A percentile compares a stretch with the other conserved stretches of the same genome.
phyloP scores from a whole-genome alignment of 73 alveolate genomes.

The Paraurostyla sp. region DNA sequence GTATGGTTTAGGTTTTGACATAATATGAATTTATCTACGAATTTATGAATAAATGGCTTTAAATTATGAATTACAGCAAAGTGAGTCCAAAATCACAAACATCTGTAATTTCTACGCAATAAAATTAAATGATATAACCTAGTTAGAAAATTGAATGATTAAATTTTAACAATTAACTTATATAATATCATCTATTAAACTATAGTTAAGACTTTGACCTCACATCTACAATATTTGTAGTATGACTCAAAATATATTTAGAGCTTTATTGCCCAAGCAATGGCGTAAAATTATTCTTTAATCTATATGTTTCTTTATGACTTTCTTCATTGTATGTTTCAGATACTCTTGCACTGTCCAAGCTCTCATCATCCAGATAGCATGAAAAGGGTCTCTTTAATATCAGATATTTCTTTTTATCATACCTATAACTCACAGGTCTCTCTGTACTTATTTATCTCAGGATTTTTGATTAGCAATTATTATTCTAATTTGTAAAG shows the following conservation, averaged over 20 bases:
- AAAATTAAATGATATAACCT: background rate
- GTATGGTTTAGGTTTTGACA: constrained; percentile 89
- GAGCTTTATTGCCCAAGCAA: no score
- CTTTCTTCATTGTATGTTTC: background rate
- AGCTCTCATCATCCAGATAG: constrained; percentile 14
- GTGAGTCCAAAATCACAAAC: background rate
- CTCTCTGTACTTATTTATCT: constrained; percentile 12
- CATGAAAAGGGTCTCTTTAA: background rate
- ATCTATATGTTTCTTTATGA: background rate
- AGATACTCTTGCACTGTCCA: background rate
- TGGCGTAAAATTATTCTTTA: background rate
- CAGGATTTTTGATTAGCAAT: background rate
- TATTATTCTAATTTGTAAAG: background rate
- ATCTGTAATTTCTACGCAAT: background rate
- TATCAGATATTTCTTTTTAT: background rate
- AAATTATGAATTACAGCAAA: background rate
- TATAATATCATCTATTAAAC: no score
- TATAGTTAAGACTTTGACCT: no score
- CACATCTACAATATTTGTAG: no score
- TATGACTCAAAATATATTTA: no score
- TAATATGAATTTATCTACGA: constrained; percentile 92
- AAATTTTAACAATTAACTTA: background rate
- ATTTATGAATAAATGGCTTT: constrained; percentile 77
- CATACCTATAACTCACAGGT: constrained; percentile 41
- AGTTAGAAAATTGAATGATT: background rate